These are phyloP conservation scores for Fusarium metavorans DNA, from an alignment of 2,329 filamentous ascomycete genomes.

Conservation along the genomic window DNA sequence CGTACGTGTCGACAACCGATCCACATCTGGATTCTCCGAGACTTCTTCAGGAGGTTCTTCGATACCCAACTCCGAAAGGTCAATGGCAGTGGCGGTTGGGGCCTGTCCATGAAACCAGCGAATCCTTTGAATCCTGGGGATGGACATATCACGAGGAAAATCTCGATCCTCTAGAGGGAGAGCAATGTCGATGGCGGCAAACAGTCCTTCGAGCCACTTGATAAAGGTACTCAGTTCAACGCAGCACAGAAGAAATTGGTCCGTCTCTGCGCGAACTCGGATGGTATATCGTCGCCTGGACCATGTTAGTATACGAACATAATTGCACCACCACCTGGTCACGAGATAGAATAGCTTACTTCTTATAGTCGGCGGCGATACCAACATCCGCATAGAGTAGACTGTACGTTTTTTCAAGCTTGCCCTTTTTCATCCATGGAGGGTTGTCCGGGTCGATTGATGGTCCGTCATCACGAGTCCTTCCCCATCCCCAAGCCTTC, in stretches of 20 bases:
- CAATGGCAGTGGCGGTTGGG: conserved; percentile 44
- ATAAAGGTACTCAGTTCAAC: conserved; percentile 74
- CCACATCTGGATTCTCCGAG: conserved; percentile 35
- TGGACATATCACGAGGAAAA: conserved; percentile 71
- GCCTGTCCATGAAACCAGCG: conserved; percentile 61
- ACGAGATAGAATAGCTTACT: conserved; percentile 58
- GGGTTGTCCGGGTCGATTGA: conserved; percentile 63
- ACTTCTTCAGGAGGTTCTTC: conserved; percentile 36
- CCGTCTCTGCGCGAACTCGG: conserved; percentile 77
- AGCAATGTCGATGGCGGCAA: conserved; percentile 80
- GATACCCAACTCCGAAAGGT: conserved; percentile 40
- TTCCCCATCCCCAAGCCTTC: conserved; percentile 65
- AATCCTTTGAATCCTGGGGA: conserved; percentile 67
- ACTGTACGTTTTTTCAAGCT: conserved; percentile 75
- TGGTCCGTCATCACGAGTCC: conserved; percentile 61
- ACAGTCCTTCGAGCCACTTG: conserved; percentile 75
- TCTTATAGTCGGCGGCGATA: conserved; percentile 78
- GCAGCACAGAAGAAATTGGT: conserved; percentile 79
- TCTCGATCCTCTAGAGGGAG: conserved; percentile 77
- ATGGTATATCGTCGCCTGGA: conserved; percentile 72
- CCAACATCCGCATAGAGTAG: conserved; percentile 81
- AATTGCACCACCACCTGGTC: not conserved
- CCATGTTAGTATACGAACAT: conserved; percentile 12
- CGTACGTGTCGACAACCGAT: conserved; percentile 26
- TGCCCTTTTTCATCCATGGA: conserved; percentile 64